These are phyloP conservation scores for Sporothrix schenckii DNA, from an alignment of 2,329 filamentous ascomycete species.

Conservation along the genomic window DNA sequence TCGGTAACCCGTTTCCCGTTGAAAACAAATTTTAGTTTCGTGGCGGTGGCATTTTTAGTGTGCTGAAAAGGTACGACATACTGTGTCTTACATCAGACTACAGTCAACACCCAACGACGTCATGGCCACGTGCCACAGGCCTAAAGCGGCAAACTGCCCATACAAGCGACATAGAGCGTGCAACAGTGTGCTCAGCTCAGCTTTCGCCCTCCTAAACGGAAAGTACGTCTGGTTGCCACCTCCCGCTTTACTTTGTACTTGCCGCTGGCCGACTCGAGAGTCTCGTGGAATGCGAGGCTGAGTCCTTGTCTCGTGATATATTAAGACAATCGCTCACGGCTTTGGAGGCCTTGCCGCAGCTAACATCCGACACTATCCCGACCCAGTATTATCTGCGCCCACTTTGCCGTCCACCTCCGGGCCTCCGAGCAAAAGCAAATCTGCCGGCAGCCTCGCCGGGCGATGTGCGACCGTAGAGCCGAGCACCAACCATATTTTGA, in stretches of 20 bases:
- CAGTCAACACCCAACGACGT: slow-evolving; percentile 7
- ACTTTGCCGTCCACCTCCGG: slow-evolving; percentile 2
- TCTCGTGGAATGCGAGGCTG: no score
- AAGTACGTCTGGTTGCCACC: background rate
- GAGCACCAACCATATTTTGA: background rate
- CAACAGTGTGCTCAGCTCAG: slow-evolving; percentile 2
- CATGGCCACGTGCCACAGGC: slow-evolving; percentile 28
- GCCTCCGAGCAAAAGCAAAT: background rate
- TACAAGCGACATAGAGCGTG: background rate
- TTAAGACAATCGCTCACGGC: no score
- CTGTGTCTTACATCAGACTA: background rate
- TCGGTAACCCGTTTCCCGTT: background rate
- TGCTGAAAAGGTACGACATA: background rate
- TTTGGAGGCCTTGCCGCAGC: background rate
- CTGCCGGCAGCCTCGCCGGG: background rate
- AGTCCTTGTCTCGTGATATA: no score
- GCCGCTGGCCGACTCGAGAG: background rate
- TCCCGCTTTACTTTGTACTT: background rate
- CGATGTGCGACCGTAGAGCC: background rate
- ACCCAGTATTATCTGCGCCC: background rate
- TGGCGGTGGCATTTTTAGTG: slow-evolving; percentile 8
- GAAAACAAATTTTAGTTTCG: background rate
- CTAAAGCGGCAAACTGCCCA: slow-evolving; percentile 10
- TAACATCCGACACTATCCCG: background rate
- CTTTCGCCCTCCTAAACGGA: background rate